Percentiles rank a stretch among this genome's conserved stretches.
phyloP scores from a whole-genome alignment of 768 basidiomycete genomes.

The Calocybe gangraenosa region DNA sequence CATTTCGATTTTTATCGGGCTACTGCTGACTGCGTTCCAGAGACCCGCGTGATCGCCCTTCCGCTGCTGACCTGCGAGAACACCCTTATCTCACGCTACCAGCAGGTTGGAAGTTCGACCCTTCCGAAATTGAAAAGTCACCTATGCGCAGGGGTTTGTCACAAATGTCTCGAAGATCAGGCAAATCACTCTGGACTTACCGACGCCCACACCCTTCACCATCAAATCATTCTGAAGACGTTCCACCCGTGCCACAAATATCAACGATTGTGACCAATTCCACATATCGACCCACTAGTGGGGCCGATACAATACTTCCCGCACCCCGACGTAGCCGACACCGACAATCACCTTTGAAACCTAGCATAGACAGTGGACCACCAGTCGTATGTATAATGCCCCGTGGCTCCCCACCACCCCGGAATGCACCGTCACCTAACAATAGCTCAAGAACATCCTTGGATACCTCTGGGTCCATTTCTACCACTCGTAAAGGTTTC shows the following conservation, averaged over 20 bases:
- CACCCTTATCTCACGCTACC: constrained; percentile 64
- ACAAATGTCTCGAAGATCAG: constrained; percentile 10
- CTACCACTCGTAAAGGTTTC: constrained; percentile 21
- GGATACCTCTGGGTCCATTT: constrained; percentile 14
- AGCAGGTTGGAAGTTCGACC: constrained; percentile 42
- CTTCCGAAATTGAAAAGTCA: constrained; percentile 6
- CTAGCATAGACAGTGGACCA: constrained; percentile 19
- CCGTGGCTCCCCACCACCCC: constrained; percentile 20
- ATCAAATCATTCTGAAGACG: background rate
- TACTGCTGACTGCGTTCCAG: constrained; percentile 27
- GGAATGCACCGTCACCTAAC: constrained; percentile 3
- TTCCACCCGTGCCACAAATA: constrained; percentile 2
- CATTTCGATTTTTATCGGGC: background rate
- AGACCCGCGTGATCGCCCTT: constrained; percentile 67
- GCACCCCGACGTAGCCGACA: background rate
- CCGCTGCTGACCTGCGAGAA: constrained; percentile 55
- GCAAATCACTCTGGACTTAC: constrained; percentile 3
- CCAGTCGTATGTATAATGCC: constrained; percentile 31
- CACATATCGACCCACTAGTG: background rate
- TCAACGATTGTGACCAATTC: background rate
- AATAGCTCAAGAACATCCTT: constrained; percentile 12
- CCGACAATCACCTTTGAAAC: constrained; percentile 1
- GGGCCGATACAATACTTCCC: background rate
- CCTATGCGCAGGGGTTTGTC: constrained; percentile 7
- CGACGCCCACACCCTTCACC: constrained; percentile 1